Percentiles rank a stretch among this genome's conserved stretches.
phyloP scores from a whole-genome alignment of 371 early-diverging fungal species.

The Mucor piriformis region DNA sequence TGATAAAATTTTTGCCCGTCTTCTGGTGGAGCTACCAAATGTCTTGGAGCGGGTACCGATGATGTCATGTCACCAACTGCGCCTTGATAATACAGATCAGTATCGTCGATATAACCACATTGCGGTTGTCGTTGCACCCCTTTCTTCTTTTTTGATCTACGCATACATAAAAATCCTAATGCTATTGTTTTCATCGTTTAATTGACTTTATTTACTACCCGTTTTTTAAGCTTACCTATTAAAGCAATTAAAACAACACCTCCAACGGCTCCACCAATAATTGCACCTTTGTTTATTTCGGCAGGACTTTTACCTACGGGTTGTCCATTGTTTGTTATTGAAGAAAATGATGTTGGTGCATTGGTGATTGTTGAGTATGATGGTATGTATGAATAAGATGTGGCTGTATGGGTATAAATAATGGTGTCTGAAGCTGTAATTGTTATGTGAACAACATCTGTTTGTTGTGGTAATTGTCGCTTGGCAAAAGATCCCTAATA shows the following conservation, averaged over 20 bases:
- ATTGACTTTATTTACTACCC: background rate
- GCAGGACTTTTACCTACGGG: background rate
- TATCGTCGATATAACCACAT: slow-evolving; percentile 4
- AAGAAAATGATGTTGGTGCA: background rate
- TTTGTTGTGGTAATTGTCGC: background rate
- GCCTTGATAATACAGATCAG: slow-evolving; percentile 6
- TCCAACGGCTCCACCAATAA: slow-evolving; percentile 19
- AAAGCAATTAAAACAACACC: slow-evolving; percentile 18
- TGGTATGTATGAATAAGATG: slow-evolving; percentile 28
- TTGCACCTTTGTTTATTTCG: slow-evolving; percentile 10
- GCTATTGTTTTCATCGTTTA: no score
- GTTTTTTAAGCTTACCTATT: slow-evolving; percentile 11
- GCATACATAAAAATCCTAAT: slow-evolving; percentile 7
- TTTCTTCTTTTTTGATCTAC: slow-evolving; percentile 12
- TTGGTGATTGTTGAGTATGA: slow-evolving; percentile 15
- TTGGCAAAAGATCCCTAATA: background rate
- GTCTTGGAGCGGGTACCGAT: slow-evolving; percentile 13
- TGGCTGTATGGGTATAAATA: slow-evolving; percentile 29
- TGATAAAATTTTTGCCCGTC: background rate
- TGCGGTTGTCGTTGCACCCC: slow-evolving; percentile 1
- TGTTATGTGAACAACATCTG: slow-evolving; percentile 22
- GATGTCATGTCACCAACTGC: slow-evolving; percentile 5
- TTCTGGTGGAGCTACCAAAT: slow-evolving; percentile 15
- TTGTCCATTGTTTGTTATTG: background rate
- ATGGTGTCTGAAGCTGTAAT: slow-evolving; percentile 24